phyloP scores from a whole-genome alignment of 1,284 basidiomycete species.

The Puccinia novopanici region DNA sequence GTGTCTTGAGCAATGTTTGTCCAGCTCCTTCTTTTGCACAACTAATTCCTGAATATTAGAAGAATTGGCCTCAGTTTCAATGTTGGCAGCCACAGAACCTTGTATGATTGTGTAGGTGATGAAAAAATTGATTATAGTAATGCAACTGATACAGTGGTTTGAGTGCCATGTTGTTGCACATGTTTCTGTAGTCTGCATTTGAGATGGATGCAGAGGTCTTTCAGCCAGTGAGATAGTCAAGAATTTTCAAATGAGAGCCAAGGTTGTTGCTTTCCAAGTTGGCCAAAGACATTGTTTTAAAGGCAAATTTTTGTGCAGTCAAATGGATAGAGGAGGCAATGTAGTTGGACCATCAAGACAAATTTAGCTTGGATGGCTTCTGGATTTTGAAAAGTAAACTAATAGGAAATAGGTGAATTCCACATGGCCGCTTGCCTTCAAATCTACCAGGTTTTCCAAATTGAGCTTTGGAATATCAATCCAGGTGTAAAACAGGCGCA shows the following conservation, averaged over 20 bases:
- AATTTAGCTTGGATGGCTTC: neutral
- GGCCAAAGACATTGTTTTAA: neutral
- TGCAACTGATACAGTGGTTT: neutral
- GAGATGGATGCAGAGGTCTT: neutral
- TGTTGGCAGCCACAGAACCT: neutral
- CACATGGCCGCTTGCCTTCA: neutral
- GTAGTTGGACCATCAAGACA: neutral
- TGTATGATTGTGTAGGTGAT: neutral
- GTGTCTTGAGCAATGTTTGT: neutral
- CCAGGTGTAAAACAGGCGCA: neutral
- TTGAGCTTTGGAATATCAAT: neutral
- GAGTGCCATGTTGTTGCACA: neutral
- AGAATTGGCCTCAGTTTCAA: neutral
- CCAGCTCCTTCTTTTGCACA: neutral
- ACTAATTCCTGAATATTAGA: too few species aligned
- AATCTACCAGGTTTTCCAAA: neutral
- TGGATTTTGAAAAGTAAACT: neutral
- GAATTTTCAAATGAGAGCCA: neutral
- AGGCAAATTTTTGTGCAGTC: neutral
- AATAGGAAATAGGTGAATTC: neutral
- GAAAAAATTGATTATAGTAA: neutral
- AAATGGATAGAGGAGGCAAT: neutral
- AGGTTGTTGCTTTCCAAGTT: neutral
- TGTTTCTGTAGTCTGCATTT: neutral
- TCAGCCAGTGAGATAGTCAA: conserved; percentile 3